Conservation (phyloP, 2,329 filamentous ascomycete genomes). For the Zelopaecilomyces penicillatus region DNA sequence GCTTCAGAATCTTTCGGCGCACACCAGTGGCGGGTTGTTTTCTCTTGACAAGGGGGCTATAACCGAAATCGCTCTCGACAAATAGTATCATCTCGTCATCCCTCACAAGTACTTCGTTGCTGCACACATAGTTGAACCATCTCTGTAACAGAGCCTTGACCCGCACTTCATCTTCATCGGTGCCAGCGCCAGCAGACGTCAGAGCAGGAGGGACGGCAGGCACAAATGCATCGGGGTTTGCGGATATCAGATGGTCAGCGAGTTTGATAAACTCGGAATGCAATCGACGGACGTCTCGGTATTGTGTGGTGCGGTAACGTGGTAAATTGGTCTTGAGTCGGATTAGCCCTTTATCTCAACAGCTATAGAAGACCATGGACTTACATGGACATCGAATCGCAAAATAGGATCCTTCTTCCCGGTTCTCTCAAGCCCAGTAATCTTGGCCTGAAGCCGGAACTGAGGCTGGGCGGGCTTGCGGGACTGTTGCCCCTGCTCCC, state of each 20-base stretch:
- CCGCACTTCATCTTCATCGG: conserved; percentile 85
- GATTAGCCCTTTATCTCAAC: background rate
- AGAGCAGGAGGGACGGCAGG: conserved; percentile 91
- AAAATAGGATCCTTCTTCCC: conserved; percentile 94
- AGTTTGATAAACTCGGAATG: conserved; percentile 96
- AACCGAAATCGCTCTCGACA: conserved; percentile 98
- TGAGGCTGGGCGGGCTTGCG: conserved; percentile 55
- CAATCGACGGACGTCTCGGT: conserved; percentile 89
- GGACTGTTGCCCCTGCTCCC: conserved; percentile 37
- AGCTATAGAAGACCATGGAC: conserved; percentile 1
- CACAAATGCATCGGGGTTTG: conserved; percentile 93
- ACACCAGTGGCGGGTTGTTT: conserved; percentile 97
- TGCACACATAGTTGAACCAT: conserved; percentile 91
- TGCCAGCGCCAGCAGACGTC: conserved; percentile 88
- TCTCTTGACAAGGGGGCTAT: conserved; percentile 89
- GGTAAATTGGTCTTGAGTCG: conserved; percentile 82
- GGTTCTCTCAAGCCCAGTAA: conserved; percentile 84
- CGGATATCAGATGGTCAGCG: conserved; percentile 90
- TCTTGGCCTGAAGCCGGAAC: conserved; percentile 87
- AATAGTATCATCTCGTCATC: conserved; percentile 98
- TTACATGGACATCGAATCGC: conserved; percentile 91
- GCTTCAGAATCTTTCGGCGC: conserved; percentile 89
- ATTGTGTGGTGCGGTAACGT: conserved; percentile 94
- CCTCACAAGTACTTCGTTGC: conserved; percentile 83
- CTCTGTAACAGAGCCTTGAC: conserved; percentile 86